Evolutionary conservation across 805 yeast genomes (phyloP), one percentile per base, ranked within the genome.

Genomic region (Monosporozyma aerobia): DNA sequence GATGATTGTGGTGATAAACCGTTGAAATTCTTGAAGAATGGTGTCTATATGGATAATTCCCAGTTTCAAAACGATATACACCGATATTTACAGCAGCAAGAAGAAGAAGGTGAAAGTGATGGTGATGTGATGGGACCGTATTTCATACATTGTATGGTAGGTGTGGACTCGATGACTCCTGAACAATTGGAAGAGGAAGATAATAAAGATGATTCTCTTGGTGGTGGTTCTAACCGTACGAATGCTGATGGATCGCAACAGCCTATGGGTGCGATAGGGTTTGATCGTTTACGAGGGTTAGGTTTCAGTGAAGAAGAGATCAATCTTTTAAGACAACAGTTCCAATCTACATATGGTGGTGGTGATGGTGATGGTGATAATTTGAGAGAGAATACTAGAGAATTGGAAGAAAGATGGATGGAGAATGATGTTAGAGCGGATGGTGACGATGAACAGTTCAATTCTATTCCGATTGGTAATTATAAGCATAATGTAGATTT

Each of bases 391-490:
- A 87, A 77, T 53, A 67, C 83, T 1, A 65, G 88, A 49, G 83
- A 83, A 57, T 66, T 88, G 53, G 96, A 89, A 63, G 96, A 89
- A 58, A 75, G 87, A 53, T 90, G 96, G 96, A 85, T 89, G 55
- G 94, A 89, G 58, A 81, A 84, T 48, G 85, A 89, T 0, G 61
- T 83, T 45, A 82, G 87, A 0, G 77, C 77, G 52, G 78, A 67
- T 16, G 76, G 76, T 50, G 76, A 75, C 51, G 78, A 73, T 49
- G 77, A 72, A 48, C 54, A 60, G 41, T 73, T 75, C 41, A 73
- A 74, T 37, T 71, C 77, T 14, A 69, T 68, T 16, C 69, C 73
- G 23, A 64, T 68, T 44, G 64, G 70, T 1, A 59, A 71, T 32
- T 66, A 72, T 54, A 73, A 76, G 44, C 77, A 77, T 45, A 86